phyloP scores from a whole-genome alignment of 495 filamentous ascomycete species.

The Recurvomyces mirabilis region DNA sequence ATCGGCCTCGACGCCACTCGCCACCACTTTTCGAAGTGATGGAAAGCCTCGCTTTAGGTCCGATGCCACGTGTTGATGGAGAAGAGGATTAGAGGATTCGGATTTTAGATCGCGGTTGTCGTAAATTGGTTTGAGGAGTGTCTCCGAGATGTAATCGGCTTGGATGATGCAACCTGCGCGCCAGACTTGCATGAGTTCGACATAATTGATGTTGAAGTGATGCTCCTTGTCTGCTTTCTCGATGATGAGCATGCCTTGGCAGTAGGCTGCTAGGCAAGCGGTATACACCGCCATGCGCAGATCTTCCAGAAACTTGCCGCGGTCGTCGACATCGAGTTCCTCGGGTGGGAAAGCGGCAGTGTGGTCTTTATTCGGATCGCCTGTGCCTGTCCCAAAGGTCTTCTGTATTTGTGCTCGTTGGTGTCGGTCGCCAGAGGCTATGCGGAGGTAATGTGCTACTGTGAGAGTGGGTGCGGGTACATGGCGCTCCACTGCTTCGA shows the following conservation, averaged over 20 bases:
- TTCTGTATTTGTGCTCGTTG: slow-evolving; percentile 37
- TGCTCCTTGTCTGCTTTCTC: slow-evolving; percentile 48
- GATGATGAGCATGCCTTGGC: slow-evolving; percentile 59
- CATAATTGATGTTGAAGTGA: slow-evolving; percentile 51
- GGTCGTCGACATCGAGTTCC: slow-evolving; percentile 34
- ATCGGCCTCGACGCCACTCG: slow-evolving; percentile 48
- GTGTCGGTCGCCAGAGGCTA: slow-evolving; percentile 51
- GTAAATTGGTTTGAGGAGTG: slow-evolving; percentile 29
- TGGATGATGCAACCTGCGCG: slow-evolving; percentile 64
- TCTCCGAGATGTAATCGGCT: slow-evolving; percentile 52
- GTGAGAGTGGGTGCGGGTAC: slow-evolving; percentile 55
- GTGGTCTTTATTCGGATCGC: slow-evolving; percentile 28
- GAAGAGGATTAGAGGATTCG: slow-evolving; percentile 32
- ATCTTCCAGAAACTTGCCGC: slow-evolving; percentile 44
- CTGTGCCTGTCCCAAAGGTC: slow-evolving; percentile 13
- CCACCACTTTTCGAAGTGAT: slow-evolving; percentile 46
- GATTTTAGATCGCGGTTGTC: slow-evolving; percentile 32
- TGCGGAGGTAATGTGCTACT: slow-evolving; percentile 52
- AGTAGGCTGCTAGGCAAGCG: slow-evolving; percentile 51
- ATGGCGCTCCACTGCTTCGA: slow-evolving; percentile 51
- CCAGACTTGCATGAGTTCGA: slow-evolving; percentile 56
- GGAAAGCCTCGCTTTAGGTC: slow-evolving; percentile 38
- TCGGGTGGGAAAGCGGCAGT: slow-evolving; percentile 29
- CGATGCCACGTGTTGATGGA: slow-evolving; percentile 38
- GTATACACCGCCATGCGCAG: slow-evolving; percentile 51